Percentiles rank a stretch among this genome's conserved stretches.
Conservation (phyloP, 108 stramenopile species). For the Epipyxis sp. region DNA sequence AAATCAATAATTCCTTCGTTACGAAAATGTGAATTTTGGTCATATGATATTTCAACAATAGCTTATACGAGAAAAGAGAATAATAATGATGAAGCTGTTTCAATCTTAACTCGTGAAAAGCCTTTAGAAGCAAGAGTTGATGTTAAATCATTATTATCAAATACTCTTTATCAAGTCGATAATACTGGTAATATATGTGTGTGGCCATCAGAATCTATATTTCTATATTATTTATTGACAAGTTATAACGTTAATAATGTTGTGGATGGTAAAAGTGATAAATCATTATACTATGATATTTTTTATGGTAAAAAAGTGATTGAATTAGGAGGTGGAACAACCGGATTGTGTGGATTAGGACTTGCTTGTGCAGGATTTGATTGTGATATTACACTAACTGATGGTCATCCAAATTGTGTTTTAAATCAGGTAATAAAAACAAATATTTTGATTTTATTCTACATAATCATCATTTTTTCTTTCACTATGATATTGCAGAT, state of each 20-base stretch:
- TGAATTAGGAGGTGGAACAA: conserved; percentile 43
- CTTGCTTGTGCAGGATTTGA: conserved; percentile 6
- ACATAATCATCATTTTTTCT: too few relatives aligned
- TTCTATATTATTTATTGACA: conserved; percentile 35
- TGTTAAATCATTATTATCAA: neutral
- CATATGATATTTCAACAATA: neutral
- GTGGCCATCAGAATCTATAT: conserved; percentile 48
- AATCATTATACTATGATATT: neutral
- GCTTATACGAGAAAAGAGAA: too few relatives aligned
- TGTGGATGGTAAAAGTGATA: neutral
- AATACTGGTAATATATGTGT: conserved; percentile 50
- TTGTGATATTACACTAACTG: neutral
- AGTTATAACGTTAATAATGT: neutral
- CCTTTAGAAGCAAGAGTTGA: neutral
- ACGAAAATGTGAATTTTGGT: neutral
- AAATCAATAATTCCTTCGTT: neutral
- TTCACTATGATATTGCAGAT: too few relatives aligned
- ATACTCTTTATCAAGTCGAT: conserved; percentile 35
- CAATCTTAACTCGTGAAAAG: neutral
- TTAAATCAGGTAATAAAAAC: too few relatives aligned
- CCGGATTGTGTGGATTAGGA: conserved; percentile 41
- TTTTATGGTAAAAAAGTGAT: conserved; percentile 31
- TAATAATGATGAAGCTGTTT: too few relatives aligned
- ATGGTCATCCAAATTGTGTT: neutral
- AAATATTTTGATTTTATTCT: too few relatives aligned